Evolutionary conservation across 169 alveolate species (phyloP), one percentile per base, ranked within the genome.

Genomic region (Cryptosporidium ryanae): DNA sequence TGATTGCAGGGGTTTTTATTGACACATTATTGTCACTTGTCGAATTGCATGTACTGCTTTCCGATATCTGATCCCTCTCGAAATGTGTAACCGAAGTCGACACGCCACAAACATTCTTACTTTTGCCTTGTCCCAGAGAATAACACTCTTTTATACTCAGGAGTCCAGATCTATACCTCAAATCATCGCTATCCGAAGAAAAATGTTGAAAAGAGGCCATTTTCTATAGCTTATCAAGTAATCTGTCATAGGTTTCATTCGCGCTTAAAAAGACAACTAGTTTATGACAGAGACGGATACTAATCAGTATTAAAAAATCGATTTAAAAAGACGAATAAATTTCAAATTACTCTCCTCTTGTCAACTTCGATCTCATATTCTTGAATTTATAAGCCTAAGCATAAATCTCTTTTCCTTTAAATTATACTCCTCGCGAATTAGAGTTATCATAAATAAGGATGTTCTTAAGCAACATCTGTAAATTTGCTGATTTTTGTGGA

Each of bases 381-480:
- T 0, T 38, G 3, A 10, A 38, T 38, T 38, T 38, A 38, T 38
- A 38, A 38, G 46, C 8, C 46, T 0, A 10, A 10, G 8, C 8
- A 38, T 4, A 38, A 38, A 10, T n/a, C 13, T 5, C 2, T 7
- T 21, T n/a, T n/a, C 1, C 21, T 21, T 46, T 52, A 21, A n/a
- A n/a, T 52, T 52, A 68, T 23, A 34, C 52, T 34, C 83, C 34
- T 25, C 48, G 48, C n/a, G 83, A 32, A 34, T n/a, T 52, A 21
- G 83, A 68, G 32, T 68, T 13, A 59, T 76, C 87, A 31, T 59
- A 61, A n/a, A 61, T 46, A 17, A 76, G 87, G 23, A 76, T 76
- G 25, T 76, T 76, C 46, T 43, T 76, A 50, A 76, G 87, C 25
- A 76, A 65, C 63, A 76, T 76, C n/a, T 76, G 68, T 34, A 76